phyloP scores from a whole-genome alignment of 2,329 filamentous ascomycete species.

The Alternaria atra region DNA sequence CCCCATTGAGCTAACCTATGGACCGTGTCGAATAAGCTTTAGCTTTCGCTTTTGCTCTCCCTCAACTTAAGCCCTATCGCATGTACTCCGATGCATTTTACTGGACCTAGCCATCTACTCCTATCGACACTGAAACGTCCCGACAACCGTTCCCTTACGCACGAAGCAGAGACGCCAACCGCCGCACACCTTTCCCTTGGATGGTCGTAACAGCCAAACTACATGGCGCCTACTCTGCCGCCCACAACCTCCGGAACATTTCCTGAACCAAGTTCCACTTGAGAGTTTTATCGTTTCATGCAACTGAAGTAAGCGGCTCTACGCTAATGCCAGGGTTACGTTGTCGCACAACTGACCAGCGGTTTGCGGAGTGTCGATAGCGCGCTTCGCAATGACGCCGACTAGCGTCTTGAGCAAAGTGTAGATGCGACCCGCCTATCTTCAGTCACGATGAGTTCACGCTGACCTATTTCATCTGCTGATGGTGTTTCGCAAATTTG shows the following conservation, averaged over 20 bases:
- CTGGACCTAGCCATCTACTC: not conserved
- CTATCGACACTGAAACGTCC: not conserved
- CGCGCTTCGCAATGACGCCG: conserved; percentile 1
- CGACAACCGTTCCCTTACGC: not conserved
- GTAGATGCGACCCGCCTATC: not conserved
- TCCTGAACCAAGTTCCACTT: conserved; percentile 6
- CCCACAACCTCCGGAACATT: conserved; percentile 7
- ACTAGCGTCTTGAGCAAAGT: not conserved
- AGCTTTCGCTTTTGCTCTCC: not conserved
- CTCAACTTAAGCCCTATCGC: not conserved
- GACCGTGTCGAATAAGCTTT: not conserved
- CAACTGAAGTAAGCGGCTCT: conserved; percentile 2
- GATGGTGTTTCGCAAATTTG: conserved; percentile 7
- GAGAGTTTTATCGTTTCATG: not conserved
- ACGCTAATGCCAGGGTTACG: conserved; percentile 5
- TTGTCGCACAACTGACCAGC: conserved; percentile 6
- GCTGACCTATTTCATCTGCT: not conserved
- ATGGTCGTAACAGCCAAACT: not conserved
- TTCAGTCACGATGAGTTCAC: not conserved
- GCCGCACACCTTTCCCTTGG: not conserved
- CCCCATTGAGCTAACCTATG: not conserved
- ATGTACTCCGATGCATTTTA: not conserved
- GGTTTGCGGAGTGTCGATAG: conserved; percentile 7
- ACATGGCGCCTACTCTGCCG: conserved; percentile 2
- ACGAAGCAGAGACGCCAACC: not conserved